These are phyloP conservation scores for Iberis amara DNA, from an alignment of 441 rosid species.

Conservation along the genomic window DNA sequence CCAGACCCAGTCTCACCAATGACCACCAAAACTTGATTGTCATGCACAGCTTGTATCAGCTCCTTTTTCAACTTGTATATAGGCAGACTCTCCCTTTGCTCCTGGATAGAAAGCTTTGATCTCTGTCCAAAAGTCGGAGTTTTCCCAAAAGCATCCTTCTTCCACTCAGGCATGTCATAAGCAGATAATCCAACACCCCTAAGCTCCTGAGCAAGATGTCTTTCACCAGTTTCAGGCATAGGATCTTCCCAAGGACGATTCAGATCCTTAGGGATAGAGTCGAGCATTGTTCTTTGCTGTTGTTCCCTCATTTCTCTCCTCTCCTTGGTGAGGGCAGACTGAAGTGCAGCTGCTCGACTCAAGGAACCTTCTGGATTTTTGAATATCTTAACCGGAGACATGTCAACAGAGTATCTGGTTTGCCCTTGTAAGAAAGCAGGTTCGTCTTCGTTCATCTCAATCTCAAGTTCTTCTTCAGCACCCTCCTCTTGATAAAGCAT, in stretches of 20 bases:
- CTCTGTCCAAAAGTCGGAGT: slow-evolving; percentile 70
- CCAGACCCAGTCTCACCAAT: slow-evolving; percentile 93
- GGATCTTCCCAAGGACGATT: slow-evolving; percentile 93
- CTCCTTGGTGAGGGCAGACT: slow-evolving; percentile 83
- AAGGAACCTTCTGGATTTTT: slow-evolving; percentile 88
- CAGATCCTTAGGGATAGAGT: slow-evolving; percentile 80
- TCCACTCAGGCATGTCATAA: slow-evolving; percentile 89
- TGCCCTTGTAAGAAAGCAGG: slow-evolving; percentile 86
- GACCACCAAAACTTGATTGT: slow-evolving; percentile 77
- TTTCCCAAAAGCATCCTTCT: slow-evolving; percentile 78
- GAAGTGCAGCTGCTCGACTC: slow-evolving; percentile 90
- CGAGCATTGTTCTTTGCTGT: slow-evolving; percentile 79
- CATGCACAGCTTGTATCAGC: slow-evolving; percentile 77
- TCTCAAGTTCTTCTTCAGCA: slow-evolving; percentile 90
- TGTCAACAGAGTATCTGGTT: slow-evolving; percentile 71
- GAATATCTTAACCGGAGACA: slow-evolving; percentile 86
- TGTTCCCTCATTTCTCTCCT: slow-evolving; percentile 77
- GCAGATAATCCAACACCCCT: slow-evolving; percentile 82
- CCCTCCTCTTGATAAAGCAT: slow-evolving; percentile 78
- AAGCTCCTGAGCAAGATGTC: slow-evolving; percentile 88
- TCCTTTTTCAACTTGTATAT: slow-evolving; percentile 79
- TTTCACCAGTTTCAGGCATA: slow-evolving; percentile 90
- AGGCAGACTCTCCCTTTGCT: slow-evolving; percentile 82
- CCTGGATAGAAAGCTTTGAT: slow-evolving; percentile 79
- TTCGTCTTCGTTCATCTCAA: slow-evolving; percentile 81